phyloP scores from a whole-genome alignment of 2,329 filamentous ascomycete species.

The Pseudopithomyces maydicus region DNA sequence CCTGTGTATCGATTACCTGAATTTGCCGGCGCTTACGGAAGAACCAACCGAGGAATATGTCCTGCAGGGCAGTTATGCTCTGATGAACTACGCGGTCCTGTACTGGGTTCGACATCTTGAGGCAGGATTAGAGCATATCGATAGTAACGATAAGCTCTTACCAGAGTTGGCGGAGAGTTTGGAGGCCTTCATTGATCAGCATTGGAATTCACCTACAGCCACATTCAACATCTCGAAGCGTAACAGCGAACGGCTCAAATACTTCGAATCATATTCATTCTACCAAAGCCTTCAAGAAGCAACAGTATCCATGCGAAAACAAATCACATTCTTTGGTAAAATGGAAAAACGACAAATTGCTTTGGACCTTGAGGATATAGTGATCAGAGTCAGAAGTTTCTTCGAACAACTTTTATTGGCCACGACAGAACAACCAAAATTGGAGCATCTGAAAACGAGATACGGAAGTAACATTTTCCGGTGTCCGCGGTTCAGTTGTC shows the following conservation, averaged over 20 bases:
- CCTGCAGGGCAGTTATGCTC: slow-evolving; percentile 16
- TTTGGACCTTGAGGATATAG: no score
- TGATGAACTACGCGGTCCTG: slow-evolving; percentile 20
- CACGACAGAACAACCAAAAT: no score
- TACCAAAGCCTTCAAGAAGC: slow-evolving; percentile 7
- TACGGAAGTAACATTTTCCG: slow-evolving; percentile 4
- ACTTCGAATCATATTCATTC: slow-evolving; percentile 4
- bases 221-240: slow-evolving; percentile 7
- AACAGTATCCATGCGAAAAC: no score
- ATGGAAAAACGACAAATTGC: no score
- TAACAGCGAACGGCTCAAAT: slow-evolving; percentile 10
- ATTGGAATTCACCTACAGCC: slow-evolving; percentile 12
- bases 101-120: slow-evolving; percentile 23
- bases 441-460: no score
- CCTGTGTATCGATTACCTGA: slow-evolving; percentile 21
- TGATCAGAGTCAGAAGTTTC: no score
- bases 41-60: background rate
- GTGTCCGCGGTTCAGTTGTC: slow-evolving; percentile 20
- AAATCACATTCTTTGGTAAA: no score
- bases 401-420: no score
- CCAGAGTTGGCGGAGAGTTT: slow-evolving; percentile 13
- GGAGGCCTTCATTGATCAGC: slow-evolving; percentile 13
- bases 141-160: background rate
- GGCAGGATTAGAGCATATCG: slow-evolving; percentile 7
- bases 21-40: background rate